Conservation (phyloP, 768 basidiomycete genomes). For the Fistulinella prunicolor region DNA sequence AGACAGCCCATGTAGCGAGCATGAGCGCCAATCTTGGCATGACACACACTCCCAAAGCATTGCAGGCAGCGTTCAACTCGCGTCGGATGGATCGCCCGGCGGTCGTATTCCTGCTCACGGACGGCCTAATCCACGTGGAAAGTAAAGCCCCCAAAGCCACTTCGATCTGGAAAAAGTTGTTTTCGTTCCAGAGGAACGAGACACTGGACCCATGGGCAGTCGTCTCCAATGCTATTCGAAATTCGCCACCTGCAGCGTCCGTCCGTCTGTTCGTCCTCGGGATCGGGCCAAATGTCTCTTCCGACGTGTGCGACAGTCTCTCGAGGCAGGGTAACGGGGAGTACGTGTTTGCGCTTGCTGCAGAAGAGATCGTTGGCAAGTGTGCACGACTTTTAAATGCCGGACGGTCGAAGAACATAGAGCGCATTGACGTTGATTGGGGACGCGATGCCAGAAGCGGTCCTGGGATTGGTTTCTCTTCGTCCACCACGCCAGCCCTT, state of each 20-base stretch:
- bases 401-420: conserved; percentile 45
- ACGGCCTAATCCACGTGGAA: conserved; percentile 45
- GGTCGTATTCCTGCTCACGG: conserved; percentile 56
- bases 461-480: neutral
- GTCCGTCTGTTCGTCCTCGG: conserved; percentile 58
- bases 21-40: conserved; percentile 48
- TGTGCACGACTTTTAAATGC: conserved; percentile 50
- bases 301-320: conserved; percentile 49
- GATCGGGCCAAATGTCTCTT: conserved; percentile 50
- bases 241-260: conserved; percentile 28
- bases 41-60: conserved; percentile 46
- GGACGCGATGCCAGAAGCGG: conserved; percentile 12
- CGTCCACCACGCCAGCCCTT: conserved; percentile 17
- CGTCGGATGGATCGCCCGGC: conserved; percentile 40
- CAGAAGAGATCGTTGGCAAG: conserved; percentile 47
- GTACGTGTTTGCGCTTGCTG: conserved; percentile 42
- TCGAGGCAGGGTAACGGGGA: conserved; percentile 53
- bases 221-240: conserved; percentile 31
- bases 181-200: conserved; percentile 10
- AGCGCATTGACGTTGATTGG: conserved; percentile 52
- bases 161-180: neutral
- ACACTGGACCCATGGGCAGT: conserved; percentile 15
- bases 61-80: conserved; percentile 36
- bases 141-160: neutral
- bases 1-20: conserved; percentile 39